These are phyloP conservation scores for Aspergillus jensenii DNA, from an alignment of 2,329 filamentous ascomycete genomes.

Conservation along the genomic window DNA sequence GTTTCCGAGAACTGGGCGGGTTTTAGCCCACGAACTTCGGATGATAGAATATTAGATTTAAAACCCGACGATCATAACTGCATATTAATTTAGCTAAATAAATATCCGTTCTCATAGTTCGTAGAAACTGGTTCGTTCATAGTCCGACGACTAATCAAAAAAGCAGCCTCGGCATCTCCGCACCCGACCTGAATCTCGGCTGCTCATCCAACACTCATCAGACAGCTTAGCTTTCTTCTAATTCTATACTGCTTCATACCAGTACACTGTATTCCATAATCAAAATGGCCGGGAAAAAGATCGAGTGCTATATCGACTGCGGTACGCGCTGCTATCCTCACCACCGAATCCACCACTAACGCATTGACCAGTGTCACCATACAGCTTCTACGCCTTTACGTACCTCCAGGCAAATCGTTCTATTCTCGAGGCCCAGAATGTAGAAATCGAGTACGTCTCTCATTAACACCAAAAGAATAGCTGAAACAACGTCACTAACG, in stretches of 20 bases:
- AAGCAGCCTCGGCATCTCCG: background rate
- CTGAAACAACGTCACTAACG: background rate
- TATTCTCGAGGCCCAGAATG: slow-evolving; percentile 56
- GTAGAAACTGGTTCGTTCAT: no score
- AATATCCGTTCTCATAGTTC: no score
- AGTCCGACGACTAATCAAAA: background rate
- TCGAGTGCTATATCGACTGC: slow-evolving; percentile 9
- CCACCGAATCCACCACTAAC: background rate
- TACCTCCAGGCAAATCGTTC: slow-evolving; percentile 20
- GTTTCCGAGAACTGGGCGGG: no score
- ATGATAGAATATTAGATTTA: no score
- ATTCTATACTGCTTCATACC: no score
- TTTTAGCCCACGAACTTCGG: no score
- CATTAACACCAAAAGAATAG: background rate
- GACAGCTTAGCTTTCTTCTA: no score
- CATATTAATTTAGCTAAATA: no score
- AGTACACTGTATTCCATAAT: background rate
- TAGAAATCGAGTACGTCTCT: slow-evolving; percentile 62
- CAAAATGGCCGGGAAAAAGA: slow-evolving; percentile 1
- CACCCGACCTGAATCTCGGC: background rate
- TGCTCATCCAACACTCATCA: background rate
- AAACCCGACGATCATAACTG: no score
- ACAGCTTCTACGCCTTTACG: slow-evolving; percentile 6
- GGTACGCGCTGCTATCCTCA: background rate
- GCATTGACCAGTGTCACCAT: slow-evolving; percentile 1